Base-by-base conservation (phyloP, 164 flowering plant genomes). In the Aristolochia californica region DNA sequence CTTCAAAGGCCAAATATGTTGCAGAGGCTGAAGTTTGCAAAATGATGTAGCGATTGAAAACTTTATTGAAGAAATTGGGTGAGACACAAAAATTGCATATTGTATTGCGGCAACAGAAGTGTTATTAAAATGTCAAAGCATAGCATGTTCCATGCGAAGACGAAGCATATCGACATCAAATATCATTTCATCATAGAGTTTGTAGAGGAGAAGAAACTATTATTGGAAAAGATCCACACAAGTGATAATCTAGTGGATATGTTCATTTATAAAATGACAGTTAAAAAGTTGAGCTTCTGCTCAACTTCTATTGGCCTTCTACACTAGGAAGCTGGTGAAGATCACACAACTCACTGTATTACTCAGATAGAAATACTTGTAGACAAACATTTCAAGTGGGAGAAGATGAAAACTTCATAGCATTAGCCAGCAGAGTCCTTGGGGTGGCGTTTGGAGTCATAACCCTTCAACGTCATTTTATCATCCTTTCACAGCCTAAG, bases 1-100 rank as follows among this genome's bases (percentile, higher is more conserved):
- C 58, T 26, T 23, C 44, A 34, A 10, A 55, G 28, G 43, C 43
- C 0, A 44, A 55, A n/a, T 55, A 55, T 27, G 45, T 55, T 48
- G 21, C 43, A 12, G 15, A 27, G 40, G 10, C 21, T 1, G 15
- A 30, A 30, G 58, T 44, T 18, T 27, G 58, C 4, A 55, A 27
- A 38, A 8, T 27, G 43, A 30, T 34, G 43, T 22, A 27, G 18
- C 34, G 58, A 44, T 30, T 55, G 43, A 28, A 55, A 27, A 44
- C n/a, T 12, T 30, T 55, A 2, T 13, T 55, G 21, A n/a, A 9
- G 43, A 44, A 55, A 18, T 30, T 55, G 2, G 58, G 1, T 27
- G 1, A 20, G n/a, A 55, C 58, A 30, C 12, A 0, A 34, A 2
- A 10, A 27, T 27, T 16, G 45, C 21, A 15, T 15, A 17, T 11